Evolutionary conservation across 345 rosid genomes (phyloP).

Genomic region (Boechera stricta): DNA sequence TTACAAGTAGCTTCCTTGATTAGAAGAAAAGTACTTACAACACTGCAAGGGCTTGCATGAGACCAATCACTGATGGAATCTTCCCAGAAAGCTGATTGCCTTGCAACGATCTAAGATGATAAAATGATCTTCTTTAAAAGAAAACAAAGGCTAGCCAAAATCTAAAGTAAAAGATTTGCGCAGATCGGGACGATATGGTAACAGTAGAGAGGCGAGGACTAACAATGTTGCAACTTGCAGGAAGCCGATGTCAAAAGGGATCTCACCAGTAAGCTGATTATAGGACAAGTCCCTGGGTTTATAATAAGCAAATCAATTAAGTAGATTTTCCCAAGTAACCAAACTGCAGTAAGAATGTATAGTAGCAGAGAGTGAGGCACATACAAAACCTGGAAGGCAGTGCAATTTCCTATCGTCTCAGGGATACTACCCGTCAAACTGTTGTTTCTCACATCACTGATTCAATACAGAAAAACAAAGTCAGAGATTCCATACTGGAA

Average conservation of each 20-base stretch:
- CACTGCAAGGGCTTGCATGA: constrained; percentile 99
- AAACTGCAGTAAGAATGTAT: constrained; percentile 6
- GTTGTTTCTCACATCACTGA: constrained; percentile 92
- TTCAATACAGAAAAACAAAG: constrained; percentile 22
- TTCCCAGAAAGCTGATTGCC: constrained; percentile 79
- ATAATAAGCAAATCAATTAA: constrained; percentile 21
- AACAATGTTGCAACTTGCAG: constrained; percentile 98
- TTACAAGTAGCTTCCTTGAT: not conserved
- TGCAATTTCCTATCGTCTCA: constrained; percentile 88
- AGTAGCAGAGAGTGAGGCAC: constrained; percentile 48
- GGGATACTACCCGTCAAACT: constrained; percentile 96
- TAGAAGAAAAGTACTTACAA: constrained; percentile 61
- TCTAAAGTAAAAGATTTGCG: not conserved
- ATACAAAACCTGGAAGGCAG: constrained; percentile 98
- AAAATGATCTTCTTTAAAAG: not conserved
- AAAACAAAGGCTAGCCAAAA: constrained; percentile 10
- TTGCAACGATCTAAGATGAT: constrained; percentile 82
- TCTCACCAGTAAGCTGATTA: constrained; percentile 85
- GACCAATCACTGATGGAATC: constrained; percentile 95
- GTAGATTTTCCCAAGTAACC: not conserved
- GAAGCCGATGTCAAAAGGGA: constrained; percentile 97
- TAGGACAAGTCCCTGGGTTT: constrained; percentile 87
- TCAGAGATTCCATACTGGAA: not conserved
- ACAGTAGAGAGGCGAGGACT: constrained; percentile 32
- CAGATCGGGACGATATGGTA: not conserved